Percentiles rank a stretch among this genome's conserved stretches.
phyloP scores from a whole-genome alignment of 2,329 filamentous ascomycete species.

The Epichloe festucae region DNA sequence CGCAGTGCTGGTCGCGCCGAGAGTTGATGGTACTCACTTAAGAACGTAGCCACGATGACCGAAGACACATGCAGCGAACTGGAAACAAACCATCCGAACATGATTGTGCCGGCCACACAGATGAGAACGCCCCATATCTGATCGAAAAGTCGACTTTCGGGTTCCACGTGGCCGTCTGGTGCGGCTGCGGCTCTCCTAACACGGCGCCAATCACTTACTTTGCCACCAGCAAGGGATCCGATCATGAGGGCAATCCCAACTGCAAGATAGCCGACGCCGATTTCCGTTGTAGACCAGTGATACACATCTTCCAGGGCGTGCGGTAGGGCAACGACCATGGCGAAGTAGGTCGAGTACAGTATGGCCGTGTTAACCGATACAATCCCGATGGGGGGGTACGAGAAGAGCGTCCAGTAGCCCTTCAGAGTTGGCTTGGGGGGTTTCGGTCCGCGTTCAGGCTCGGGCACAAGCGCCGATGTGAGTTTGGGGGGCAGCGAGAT shows the following conservation, averaged over 20 bases:
- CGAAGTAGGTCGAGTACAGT: constrained; percentile 20
- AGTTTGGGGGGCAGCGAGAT: constrained; percentile 10
- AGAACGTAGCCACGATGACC: constrained; percentile 16
- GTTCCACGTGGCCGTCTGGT: constrained; percentile 13
- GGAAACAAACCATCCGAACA: constrained; percentile 28
- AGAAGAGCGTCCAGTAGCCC: constrained; percentile 17
- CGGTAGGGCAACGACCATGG: constrained; percentile 18
- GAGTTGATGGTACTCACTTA: constrained; percentile 12
- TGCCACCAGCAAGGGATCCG: constrained; percentile 24
- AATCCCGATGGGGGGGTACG: constrained; percentile 20
- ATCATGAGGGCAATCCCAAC: constrained; percentile 13
- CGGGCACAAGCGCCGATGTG: constrained; percentile 12
- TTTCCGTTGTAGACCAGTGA: constrained; percentile 19
- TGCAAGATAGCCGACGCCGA: constrained; percentile 24
- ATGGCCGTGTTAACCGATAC: constrained; percentile 21
- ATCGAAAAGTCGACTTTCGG: constrained; percentile 25
- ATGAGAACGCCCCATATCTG: constrained; percentile 27
- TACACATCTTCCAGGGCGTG: constrained; percentile 18
- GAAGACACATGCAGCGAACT: constrained; percentile 16
- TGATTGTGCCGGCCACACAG: constrained; percentile 22
- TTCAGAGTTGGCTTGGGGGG: constrained; percentile 17
- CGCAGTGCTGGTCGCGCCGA: background rate
- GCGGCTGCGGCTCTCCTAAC: constrained; percentile 9
- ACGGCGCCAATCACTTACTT: constrained; percentile 23
- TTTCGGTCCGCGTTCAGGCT: constrained; percentile 13